phyloP scores from a whole-genome alignment of 1,284 basidiomycete genomes.

The Phenoliferia sp. region DNA sequence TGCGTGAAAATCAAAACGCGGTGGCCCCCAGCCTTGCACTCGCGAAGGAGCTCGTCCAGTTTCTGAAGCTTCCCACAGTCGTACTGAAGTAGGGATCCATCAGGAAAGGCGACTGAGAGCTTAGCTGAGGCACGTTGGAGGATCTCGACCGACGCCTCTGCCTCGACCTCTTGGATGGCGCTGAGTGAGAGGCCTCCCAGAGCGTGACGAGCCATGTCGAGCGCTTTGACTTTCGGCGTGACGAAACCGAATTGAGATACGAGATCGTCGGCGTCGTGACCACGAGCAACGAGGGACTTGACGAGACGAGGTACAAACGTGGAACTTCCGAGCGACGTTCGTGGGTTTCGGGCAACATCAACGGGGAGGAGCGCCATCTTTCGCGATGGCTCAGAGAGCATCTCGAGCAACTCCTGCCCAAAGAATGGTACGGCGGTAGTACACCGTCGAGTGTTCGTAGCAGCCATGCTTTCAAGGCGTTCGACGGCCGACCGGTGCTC shows the following conservation, averaged over 20 bases:
- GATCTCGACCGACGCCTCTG: slow-evolving; percentile 42
- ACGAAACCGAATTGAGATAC: slow-evolving; percentile 76
- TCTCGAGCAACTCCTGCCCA: slow-evolving; percentile 56
- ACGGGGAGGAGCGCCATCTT: slow-evolving; percentile 57
- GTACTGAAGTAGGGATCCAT: slow-evolving; percentile 83
- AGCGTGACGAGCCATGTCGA: slow-evolving; percentile 62
- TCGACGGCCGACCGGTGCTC: slow-evolving; percentile 54
- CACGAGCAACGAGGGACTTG: slow-evolving; percentile 61
- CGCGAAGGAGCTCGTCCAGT: slow-evolving; percentile 69
- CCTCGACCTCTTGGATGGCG: slow-evolving; percentile 42
- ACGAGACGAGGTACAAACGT: slow-evolving; percentile 51
- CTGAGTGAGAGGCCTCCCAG: slow-evolving; percentile 48
- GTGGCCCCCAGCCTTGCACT: slow-evolving; percentile 80
- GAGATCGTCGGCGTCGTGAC: slow-evolving; percentile 53
- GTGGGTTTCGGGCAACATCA: slow-evolving; percentile 45
- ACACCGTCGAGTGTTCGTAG: slow-evolving; percentile 75
- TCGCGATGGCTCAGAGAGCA: slow-evolving; percentile 45
- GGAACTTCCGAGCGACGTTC: slow-evolving; percentile 45
- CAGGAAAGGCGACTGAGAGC: slow-evolving; percentile 90
- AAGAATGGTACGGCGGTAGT: slow-evolving; percentile 55
- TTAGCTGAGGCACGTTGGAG: slow-evolving; percentile 73
- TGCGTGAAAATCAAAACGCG: slow-evolving; percentile 93
- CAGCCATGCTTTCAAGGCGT: slow-evolving; percentile 65
- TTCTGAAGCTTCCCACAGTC: slow-evolving; percentile 95
- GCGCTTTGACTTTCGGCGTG: slow-evolving; percentile 73